Percentiles rank a stretch among this genome's conserved stretches.
phyloP scores from a whole-genome alignment of 108 stramenopile species.

The Skeletonema menzelii region DNA sequence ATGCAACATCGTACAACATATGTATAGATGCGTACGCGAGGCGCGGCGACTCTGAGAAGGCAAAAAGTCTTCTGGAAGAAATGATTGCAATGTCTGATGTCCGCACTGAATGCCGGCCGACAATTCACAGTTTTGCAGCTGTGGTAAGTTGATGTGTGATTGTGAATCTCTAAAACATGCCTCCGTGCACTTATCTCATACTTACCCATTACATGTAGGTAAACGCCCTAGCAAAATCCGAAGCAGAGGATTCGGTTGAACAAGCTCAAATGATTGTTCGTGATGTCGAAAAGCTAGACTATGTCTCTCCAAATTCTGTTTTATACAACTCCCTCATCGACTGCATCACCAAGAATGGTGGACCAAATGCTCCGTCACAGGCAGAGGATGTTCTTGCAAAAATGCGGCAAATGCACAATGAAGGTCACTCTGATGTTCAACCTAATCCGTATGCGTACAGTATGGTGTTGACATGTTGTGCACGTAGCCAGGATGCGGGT shows the following conservation, averaged over 20 bases:
- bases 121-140: constrained; percentile 45
- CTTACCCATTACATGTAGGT: constrained; percentile 17
- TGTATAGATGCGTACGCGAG: constrained; percentile 48
- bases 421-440: constrained; percentile 14
- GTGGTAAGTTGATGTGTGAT: constrained; percentile 17
- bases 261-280: constrained; percentile 39
- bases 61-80: constrained; percentile 32
- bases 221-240: constrained; percentile 62
- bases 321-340: constrained; percentile 40
- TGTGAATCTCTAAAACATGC: background rate
- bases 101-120: constrained; percentile 21
- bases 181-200: background rate
- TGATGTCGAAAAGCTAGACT: constrained; percentile 38
- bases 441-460: constrained; percentile 33
- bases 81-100: constrained; percentile 26
- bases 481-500: constrained; percentile 35
- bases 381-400: constrained; percentile 27
- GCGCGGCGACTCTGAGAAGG: constrained; percentile 22
- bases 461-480: constrained; percentile 41
- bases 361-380: background rate
- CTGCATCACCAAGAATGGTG: constrained; percentile 29
- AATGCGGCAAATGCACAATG: constrained; percentile 26
- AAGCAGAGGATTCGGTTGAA: constrained; percentile 24
- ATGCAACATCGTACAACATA: constrained; percentile 34
- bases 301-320: constrained; percentile 35